phyloP scores from a whole-genome alignment of 768 basidiomycete species.

The Lactifluus subvellereus region DNA sequence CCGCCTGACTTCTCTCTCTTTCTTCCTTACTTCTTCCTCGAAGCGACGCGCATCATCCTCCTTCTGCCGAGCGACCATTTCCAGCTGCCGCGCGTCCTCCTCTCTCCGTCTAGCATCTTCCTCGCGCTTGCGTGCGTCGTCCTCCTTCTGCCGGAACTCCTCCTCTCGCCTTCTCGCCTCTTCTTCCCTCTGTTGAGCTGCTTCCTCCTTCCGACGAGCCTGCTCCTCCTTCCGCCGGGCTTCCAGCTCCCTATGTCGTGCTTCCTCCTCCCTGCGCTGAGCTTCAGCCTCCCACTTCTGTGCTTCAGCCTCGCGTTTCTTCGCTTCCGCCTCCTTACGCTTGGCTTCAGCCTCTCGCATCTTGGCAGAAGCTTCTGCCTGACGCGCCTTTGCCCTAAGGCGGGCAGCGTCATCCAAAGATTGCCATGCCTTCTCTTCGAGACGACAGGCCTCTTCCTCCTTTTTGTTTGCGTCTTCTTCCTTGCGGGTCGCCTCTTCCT shows the following conservation, averaged over 20 bases:
- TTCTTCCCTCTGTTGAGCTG: slow-evolving; percentile 31
- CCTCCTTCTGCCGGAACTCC: slow-evolving; percentile 30
- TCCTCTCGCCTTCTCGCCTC: slow-evolving; percentile 29
- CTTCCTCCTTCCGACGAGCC: slow-evolving; percentile 31
- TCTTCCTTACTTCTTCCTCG: slow-evolving; percentile 30
- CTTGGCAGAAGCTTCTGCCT: slow-evolving; percentile 26
- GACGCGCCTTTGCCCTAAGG: slow-evolving; percentile 24
- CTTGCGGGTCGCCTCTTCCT: slow-evolving; percentile 30
- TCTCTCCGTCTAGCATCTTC: slow-evolving; percentile 33
- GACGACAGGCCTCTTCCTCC: slow-evolving; percentile 26
- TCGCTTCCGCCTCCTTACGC: slow-evolving; percentile 29
- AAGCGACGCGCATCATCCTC: slow-evolving; percentile 30
- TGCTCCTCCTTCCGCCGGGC: slow-evolving; percentile 31
- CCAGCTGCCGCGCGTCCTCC: slow-evolving; percentile 28
- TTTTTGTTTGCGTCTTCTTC: slow-evolving; percentile 27
- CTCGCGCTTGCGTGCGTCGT: slow-evolving; percentile 33
- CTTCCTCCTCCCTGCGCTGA: slow-evolving; percentile 30
- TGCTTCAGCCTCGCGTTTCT: slow-evolving; percentile 32
- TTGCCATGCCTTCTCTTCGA: slow-evolving; percentile 26
- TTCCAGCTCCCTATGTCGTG: slow-evolving; percentile 32
- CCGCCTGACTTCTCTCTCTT: slow-evolving; percentile 4
- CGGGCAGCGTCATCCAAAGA: slow-evolving; percentile 22
- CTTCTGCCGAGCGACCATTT: slow-evolving; percentile 30
- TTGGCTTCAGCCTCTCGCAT: slow-evolving; percentile 24
- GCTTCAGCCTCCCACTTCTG: slow-evolving; percentile 33